phyloP scores from a whole-genome alignment of 768 basidiomycete species.

The Fomitopsis serialis region DNA sequence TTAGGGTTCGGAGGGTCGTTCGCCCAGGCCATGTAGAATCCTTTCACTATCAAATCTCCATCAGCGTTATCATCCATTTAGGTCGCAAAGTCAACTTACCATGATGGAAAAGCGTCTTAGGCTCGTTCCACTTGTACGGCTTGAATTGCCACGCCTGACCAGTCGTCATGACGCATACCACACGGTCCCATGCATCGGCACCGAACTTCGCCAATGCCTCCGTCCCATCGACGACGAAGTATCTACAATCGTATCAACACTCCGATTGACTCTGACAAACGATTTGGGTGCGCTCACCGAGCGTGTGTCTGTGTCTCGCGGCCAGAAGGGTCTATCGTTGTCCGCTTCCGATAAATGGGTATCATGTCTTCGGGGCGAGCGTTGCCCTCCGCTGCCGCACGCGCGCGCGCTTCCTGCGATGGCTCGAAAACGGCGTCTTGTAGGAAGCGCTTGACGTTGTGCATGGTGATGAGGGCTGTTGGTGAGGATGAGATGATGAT shows the following conservation, averaged over 20 bases:
- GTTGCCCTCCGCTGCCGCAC: constrained; percentile 65
- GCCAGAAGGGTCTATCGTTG: constrained; percentile 58
- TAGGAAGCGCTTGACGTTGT: constrained; percentile 92
- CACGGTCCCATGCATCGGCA: constrained; percentile 92
- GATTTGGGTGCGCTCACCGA: constrained; percentile 17
- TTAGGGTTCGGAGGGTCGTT: constrained; percentile 86
- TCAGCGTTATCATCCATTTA: not conserved
- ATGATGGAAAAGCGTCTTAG: constrained; percentile 87
- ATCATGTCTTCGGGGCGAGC: constrained; percentile 77
- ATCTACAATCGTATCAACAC: constrained; percentile 29
- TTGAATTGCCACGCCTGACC: constrained; percentile 98
- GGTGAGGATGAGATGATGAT: constrained; percentile 97
- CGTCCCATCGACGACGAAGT: constrained; percentile 87
- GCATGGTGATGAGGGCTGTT: constrained; percentile 94
- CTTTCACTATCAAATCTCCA: constrained; percentile 64
- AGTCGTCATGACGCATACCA: constrained; percentile 96
- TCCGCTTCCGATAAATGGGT: constrained; percentile 82
- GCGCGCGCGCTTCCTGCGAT: constrained; percentile 68
- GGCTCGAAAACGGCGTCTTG: constrained; percentile 81
- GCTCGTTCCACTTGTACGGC: constrained; percentile 96
- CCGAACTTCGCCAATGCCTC: constrained; percentile 92
- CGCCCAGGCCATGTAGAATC: constrained; percentile 91
- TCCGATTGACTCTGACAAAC: not conserved
- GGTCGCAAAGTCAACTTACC: constrained; percentile 42
- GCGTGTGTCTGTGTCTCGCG: constrained; percentile 46